Base-by-base conservation (phyloP, 805 yeast genomes). In the Starmerella sp. region DNA sequence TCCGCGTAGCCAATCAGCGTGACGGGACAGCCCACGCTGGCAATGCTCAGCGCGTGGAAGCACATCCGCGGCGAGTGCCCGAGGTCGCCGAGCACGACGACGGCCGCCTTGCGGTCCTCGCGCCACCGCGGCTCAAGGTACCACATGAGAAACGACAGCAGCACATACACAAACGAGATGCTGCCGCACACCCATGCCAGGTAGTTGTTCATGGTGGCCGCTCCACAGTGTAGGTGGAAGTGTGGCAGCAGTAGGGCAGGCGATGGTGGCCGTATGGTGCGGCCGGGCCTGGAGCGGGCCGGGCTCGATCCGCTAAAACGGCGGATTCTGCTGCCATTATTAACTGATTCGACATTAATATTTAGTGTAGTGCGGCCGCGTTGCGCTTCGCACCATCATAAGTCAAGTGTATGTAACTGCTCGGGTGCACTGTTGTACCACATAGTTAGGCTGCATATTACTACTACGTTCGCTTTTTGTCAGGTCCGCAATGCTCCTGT, bases 31-130 rank as follows among this genome's bases (percentile, higher is more conserved):
- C 89, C 93, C 1, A 69, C 64, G 35, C 75, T 68, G n/a, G 84
- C 77, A 62, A 93, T 81, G 53, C 91, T 83, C 55, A 75, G 71
- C 0, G 95, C 95, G 67, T 93, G 98, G 69, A 91, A 86, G 61
- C 83, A 77, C 85, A 91, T 93, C 57, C 98, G 75, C 6, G 98
- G 98, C 0, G 97, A 90, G 65, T 89, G 95, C 13, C 96, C 96
- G 53, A 93, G 66, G 66, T 91, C 97, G 1, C 98, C 98, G 17
- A 93, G 71, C 2, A 93, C 98, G 59, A 87, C 77, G 17, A 93
- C 80, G 9, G 85, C 76, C 6, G 87, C 81, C 52, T 87, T 77
- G 58, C 75, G 79, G 43, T 57, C 62, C 13, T 29, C 22, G 2
- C 62, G 47, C 37, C n/a, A 50, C 56, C 74, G 58, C 15, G 62